Conservation (phyloP, 202 grass and related monocot genomes). For the Setaria viridis region DNA sequence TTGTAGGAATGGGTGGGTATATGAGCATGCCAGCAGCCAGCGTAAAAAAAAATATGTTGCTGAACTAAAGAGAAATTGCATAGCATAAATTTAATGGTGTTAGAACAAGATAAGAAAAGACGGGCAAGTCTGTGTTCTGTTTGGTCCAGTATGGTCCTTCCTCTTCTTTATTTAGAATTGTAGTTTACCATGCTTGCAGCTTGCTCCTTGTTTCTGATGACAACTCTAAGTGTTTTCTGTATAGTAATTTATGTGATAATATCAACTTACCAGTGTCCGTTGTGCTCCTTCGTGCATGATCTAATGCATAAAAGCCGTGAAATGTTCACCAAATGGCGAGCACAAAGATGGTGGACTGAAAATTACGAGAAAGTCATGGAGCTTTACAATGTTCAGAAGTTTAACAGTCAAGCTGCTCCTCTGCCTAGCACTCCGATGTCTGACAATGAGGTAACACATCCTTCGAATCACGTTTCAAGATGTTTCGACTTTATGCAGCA, state of each 20-base stretch:
- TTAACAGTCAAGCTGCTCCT: constrained; percentile 64
- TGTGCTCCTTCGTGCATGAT: constrained; percentile 17
- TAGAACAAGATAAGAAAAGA: neutral
- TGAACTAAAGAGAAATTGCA: neutral
- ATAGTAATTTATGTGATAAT: constrained; percentile 11
- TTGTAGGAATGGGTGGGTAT: neutral
- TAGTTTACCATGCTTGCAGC: neutral
- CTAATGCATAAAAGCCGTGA: constrained; percentile 66
- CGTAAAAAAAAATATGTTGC: neutral
- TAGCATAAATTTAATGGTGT: neutral
- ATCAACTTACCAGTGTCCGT: constrained; percentile 15
- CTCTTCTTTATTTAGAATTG: neutral
- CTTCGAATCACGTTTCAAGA: neutral
- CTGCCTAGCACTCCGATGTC: constrained; percentile 65
- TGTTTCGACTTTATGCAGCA: constrained; percentile 11
- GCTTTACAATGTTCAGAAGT: constrained; percentile 89
- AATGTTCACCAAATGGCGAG: constrained; percentile 88
- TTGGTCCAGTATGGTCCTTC: neutral
- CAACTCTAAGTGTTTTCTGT: neutral
- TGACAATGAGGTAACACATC: constrained; percentile 58
- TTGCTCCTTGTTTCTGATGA: constrained; percentile 17
- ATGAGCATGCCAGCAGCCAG: neutral
- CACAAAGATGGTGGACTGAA: constrained; percentile 92
- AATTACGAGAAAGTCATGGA: constrained; percentile 95
- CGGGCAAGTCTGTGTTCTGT: neutral